A percentile compares a stretch with the other conserved stretches of the same genome.
Evolutionary conservation across 306 rosid genomes (phyloP).

Genomic region (barrel medic (Medicago truncatula)): MtrunA17r5.0-ANR NC_053043.1:11020501-11021000

Average conservation of each 20-base stretch:
- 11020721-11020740: not conserved
- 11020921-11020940: slow-evolving; percentile 70
- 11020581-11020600: not conserved
- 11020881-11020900: slow-evolving; percentile 48
- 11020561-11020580: not conserved
- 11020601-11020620: not conserved
- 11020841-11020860: slow-evolving; percentile 71
- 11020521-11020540: slow-evolving; percentile 21
- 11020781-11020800: slow-evolving; percentile 72
- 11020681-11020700: not conserved
- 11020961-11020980: slow-evolving; percentile 16
- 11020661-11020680: not conserved
- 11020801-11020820: slow-evolving; percentile 62
- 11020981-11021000: slow-evolving; percentile 34
- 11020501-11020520: not conserved
- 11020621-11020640: not conserved
- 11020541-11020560: not conserved
- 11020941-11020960: slow-evolving; percentile 12
- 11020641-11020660: not conserved
- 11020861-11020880: slow-evolving; percentile 78
- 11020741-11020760: slow-evolving; percentile 39
- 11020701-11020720: not conserved
- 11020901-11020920: slow-evolving; percentile 67
- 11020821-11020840: slow-evolving; percentile 65
- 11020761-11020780: slow-evolving; percentile 76